Conservation (phyloP, 148 eudicot genomes). For the Chenopodium berlandieri region DNA sequence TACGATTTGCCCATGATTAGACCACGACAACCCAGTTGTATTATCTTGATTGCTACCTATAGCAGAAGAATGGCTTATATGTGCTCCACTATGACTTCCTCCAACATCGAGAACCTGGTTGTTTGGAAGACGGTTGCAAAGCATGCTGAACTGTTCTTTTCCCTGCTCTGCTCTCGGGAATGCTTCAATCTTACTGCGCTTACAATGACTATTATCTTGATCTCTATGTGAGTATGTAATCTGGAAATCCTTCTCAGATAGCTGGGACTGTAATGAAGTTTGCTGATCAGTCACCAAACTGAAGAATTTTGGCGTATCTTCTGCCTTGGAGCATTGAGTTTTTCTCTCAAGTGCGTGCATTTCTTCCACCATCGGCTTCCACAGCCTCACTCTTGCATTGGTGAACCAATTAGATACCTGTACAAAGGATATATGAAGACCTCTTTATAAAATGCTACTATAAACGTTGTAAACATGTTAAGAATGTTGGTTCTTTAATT, state of each 20-base stretch:
- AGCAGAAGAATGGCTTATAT: constrained; percentile 22
- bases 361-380: constrained; percentile 60
- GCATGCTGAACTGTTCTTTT: constrained; percentile 23
- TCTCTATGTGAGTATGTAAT: constrained; percentile 20
- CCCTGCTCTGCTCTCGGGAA: constrained; percentile 21
- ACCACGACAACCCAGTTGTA: constrained; percentile 32
- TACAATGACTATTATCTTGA: constrained; percentile 23
- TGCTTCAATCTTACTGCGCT: constrained; percentile 30
- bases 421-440: neutral
- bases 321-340: constrained; percentile 30
- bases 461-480: too few relatives aligned
- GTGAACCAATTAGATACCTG: constrained; percentile 58
- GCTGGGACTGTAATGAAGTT: constrained; percentile 23
- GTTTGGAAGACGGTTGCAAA: constrained; percentile 9
- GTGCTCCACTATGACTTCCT: constrained; percentile 19
- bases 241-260: constrained; percentile 29
- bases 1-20: constrained; percentile 34
- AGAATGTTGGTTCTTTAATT: neutral
- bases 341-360: constrained; percentile 43
- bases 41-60: constrained; percentile 19
- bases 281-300: constrained; percentile 23
- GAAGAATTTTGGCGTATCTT: constrained; percentile 14
- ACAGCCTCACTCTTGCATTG: constrained; percentile 47
- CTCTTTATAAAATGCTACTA: too few relatives aligned
- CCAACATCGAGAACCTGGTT: constrained; percentile 24